Evolutionary conservation across 2,329 filamentous ascomycete genomes (phyloP), one percentile per base, ranked within the genome.

Genomic region (Pestalotiopsis sp.): DNA sequence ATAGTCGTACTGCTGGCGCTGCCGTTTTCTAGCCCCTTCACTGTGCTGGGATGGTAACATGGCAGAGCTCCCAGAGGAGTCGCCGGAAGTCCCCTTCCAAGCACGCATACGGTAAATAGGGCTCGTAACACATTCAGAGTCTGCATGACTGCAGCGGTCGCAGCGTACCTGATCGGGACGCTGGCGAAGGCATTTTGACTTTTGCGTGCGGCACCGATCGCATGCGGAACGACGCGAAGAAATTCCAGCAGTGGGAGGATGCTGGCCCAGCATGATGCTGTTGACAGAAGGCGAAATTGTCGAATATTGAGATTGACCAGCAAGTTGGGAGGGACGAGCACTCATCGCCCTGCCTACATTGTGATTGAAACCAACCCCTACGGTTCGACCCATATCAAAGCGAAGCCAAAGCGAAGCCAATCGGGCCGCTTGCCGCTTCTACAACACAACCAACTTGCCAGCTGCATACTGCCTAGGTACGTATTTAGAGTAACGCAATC

Each of bases 91-190:
- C 1, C 38, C 64, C 10, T 55, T 38, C 30, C 57, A 65, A 55
- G 55, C 57, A 24, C 64, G 64, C 55, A 65, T 65, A 10, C 64
- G 64, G 38, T 65, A 65, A 22, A 65, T 65, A n/a, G 64, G 64
- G n/a, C 64, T 65, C 6, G 64, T 65, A 14, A 40, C 24, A 40
- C 64, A 65, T 9, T 55, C 24, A 39, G 64, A 52, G 17, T 59
- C 55, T 22, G 64, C 64, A 20, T 59, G 55, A 26, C n/a, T 40
- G 55, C 64, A 65, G 30, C 64, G 55, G 55, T 65, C 64, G 35
- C 64, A 65, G 26, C 64, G 64, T 30, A 30, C 52, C 55, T 59
- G 64, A 20, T 65, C 64, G 14, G 30, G 30, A 57, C n/a, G 52
- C 35, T 65, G 38, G 55, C 64, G 64, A 22, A 65, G 55, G 20